Conservation (phyloP, 768 basidiomycete genomes). For the Kwoniella mangroviensis region DNA sequence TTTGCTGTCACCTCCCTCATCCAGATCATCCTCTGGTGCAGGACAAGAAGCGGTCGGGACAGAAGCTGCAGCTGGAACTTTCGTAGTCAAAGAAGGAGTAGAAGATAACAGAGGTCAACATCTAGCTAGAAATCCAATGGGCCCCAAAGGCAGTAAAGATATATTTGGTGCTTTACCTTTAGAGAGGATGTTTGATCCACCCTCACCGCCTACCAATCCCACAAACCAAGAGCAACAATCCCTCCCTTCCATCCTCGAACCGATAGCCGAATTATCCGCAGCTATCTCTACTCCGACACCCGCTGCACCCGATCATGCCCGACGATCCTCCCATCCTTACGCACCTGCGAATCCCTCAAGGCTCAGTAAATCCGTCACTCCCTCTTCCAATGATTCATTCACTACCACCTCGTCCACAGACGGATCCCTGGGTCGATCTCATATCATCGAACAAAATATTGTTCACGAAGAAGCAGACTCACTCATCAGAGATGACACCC, state of each 20-base stretch:
- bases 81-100: conserved; percentile 50
- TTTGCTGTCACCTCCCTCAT: conserved; percentile 40
- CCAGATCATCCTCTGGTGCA: conserved; percentile 57
- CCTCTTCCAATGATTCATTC: conserved; percentile 33
- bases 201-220: conserved; percentile 69
- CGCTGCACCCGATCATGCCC: conserved; percentile 9
- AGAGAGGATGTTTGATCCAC: conserved; percentile 78
- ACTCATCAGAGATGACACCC: conserved; percentile 10
- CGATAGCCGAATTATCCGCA: conserved; percentile 23
- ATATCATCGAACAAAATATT: conserved; percentile 14
- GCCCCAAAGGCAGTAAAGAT: conserved; percentile 37
- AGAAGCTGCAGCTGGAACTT: conserved; percentile 54
- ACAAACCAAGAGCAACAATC: conserved; percentile 42
- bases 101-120: conserved; percentile 45
- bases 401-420: conserved; percentile 12
- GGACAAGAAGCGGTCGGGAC: conserved; percentile 31
- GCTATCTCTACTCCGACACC: conserved; percentile 23
- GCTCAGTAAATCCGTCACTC: conserved; percentile 54
- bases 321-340: conserved; percentile 49
- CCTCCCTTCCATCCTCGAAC: background rate
- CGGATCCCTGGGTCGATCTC: conserved; percentile 3
- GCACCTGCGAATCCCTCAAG: conserved; percentile 52
- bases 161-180: conserved; percentile 36
- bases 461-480: conserved; percentile 23
- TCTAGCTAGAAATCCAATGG: conserved; percentile 39